Evolutionary conservation across 2,329 filamentous ascomycete species (phyloP), one percentile per base, ranked within the genome.

Genomic region (Apiospora koreana): DNA sequence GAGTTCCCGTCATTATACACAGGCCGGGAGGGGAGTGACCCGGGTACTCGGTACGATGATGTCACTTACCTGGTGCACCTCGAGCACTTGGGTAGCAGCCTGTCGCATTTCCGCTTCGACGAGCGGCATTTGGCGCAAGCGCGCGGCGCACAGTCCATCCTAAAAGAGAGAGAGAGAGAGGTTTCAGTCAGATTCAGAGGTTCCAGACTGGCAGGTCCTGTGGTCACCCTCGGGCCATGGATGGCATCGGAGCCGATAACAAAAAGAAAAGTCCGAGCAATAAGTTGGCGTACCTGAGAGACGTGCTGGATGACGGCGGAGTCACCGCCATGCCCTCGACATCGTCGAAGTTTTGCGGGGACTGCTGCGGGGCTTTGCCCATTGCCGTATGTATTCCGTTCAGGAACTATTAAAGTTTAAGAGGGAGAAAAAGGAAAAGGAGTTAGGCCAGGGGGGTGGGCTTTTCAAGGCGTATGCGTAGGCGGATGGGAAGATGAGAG

Each of bases 101-200:
- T 54, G 31, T 68, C 66, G 35, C 66, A 68, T 41, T 68, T 68
- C 45, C 66, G 66, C 45, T 68, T 68, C 18, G 43, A 48, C n/a
- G 46, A 48, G 35, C 66, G 66, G 8, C 66, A 68, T 42, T 68
- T 68, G 43, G 66, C 66, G 45, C 66, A 68, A 14, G 66, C 66
- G 23, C 66, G 66, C 16, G 66, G 66, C 5, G 66, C 65, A 16
- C 65, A 67, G 21, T 67, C 65, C 65, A 46, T 67, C 31, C 65
- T 67, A 46, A 21, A 12, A 35, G 14, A 10, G n/a, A n/a, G n/a
- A n/a, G n/a, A 67, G 31, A 46, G 14, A 23, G 14, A 45, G 25
- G 42, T 12, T 25, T n/a, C 54, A 10, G 54, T 62, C 54, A 62
- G 54, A 62, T 38, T 62, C 54, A 38, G 10, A 38, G 31, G 2